Percentiles rank a stretch among this genome's conserved stretches.
These are phyloP conservation scores for Echinosophora koreensis DNA, from an alignment of 306 rosid species.

Conservation along the genomic window DNA sequence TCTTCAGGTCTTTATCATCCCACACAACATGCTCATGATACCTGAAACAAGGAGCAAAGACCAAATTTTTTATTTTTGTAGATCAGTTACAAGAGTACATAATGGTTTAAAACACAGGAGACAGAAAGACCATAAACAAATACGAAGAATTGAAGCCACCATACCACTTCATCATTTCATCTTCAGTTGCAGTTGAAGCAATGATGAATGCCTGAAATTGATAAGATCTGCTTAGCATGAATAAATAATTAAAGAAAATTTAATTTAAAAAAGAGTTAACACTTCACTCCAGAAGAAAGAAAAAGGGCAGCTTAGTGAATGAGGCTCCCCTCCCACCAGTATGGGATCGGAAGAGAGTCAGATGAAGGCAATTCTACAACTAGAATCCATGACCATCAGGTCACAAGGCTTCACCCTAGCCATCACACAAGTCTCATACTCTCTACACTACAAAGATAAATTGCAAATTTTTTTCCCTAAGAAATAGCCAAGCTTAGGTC, in stretches of 20 bases:
- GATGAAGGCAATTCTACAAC: conserved; percentile 6
- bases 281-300: conserved; percentile 13
- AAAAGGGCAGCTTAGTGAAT: conserved; percentile 1
- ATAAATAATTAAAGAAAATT: conserved; percentile 21
- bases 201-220: conserved; percentile 91
- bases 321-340: not conserved
- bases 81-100: conserved; percentile 26
- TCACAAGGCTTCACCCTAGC: no score
- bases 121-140: conserved; percentile 2
- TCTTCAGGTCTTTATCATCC: conserved; percentile 87
- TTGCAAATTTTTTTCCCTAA: conserved; percentile 18
- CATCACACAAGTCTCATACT: no score
- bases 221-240: conserved; percentile 42
- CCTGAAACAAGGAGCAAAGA: conserved; percentile 60
- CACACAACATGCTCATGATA: conserved; percentile 90
- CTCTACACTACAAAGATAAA: not conserved
- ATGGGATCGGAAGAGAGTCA: not conserved
- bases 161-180: conserved; percentile 90
- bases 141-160: conserved; percentile 30
- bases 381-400: not conserved
- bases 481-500: conserved; percentile 11
- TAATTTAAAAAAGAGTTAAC: conserved; percentile 33
- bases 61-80: conserved; percentile 15
- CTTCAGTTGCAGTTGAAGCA: conserved; percentile 93
- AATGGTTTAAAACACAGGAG: conserved; percentile 6